Conservation (phyloP, 2,329 filamentous ascomycete species). For the Alternaria triticimaculans region DNA sequence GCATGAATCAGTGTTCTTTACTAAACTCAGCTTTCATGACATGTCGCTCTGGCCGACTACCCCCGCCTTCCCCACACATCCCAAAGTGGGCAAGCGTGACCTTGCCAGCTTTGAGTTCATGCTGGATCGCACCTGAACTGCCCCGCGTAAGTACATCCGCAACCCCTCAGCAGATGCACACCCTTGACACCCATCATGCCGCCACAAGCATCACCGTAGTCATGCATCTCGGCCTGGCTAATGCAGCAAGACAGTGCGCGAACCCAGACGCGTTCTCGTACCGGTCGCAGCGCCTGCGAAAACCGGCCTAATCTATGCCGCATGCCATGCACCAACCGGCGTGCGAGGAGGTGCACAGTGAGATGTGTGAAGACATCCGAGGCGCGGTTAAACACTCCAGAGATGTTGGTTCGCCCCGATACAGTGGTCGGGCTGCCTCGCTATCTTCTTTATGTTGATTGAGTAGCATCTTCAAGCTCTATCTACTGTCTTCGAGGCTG, state of each 20-base stretch:
- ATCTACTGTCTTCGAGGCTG: background rate
- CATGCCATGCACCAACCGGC: slow-evolving; percentile 14
- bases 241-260: slow-evolving; percentile 8
- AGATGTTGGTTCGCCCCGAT: slow-evolving; percentile 13
- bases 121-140: slow-evolving; percentile 2
- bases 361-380: slow-evolving; percentile 16
- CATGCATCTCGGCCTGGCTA: slow-evolving; percentile 12
- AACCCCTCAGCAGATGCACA: slow-evolving; percentile 17
- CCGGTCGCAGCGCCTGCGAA: background rate
- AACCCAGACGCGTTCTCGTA: slow-evolving; percentile 9
- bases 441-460: background rate
- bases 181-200: background rate
- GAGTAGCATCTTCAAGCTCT: slow-evolving; percentile 2
- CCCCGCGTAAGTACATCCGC: slow-evolving; percentile 34
- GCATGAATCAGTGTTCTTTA: background rate
- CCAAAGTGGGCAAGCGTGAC: background rate
- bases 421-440: slow-evolving; percentile 22
- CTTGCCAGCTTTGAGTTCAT: background rate
- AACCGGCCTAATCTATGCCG: slow-evolving; percentile 18
- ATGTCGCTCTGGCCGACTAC: background rate
- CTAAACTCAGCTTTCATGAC: background rate
- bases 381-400: slow-evolving; percentile 41
- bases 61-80: background rate
- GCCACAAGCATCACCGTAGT: slow-evolving; percentile 14
- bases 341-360: slow-evolving; percentile 3